phyloP scores from a whole-genome alignment of 306 rosid species.

The Vigna nakashimae region DNA sequence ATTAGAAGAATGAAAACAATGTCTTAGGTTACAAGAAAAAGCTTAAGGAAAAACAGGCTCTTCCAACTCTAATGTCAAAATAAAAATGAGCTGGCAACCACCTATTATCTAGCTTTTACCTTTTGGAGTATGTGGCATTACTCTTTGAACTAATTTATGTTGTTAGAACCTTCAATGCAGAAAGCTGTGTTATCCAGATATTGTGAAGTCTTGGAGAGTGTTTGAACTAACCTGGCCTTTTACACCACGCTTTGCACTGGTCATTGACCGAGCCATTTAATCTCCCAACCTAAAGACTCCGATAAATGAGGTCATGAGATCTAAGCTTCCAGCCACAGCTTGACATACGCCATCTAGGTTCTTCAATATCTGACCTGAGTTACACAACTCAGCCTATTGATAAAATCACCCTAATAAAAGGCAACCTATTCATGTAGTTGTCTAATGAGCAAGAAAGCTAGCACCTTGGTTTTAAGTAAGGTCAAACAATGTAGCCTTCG shows the following conservation, averaged over 20 bases:
- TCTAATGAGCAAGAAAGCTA: constrained; percentile 16
- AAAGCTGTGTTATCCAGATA: constrained; percentile 28
- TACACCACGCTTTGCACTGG: background rate
- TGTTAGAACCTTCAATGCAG: constrained; percentile 2
- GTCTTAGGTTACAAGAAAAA: constrained; percentile 9
- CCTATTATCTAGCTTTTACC: constrained; percentile 3
- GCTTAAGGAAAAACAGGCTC: constrained; percentile 7
- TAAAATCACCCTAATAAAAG: constrained; percentile 2
- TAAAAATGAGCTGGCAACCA: background rate
- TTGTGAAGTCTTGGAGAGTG: constrained; percentile 23
- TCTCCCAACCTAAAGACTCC: background rate
- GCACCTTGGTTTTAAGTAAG: constrained; percentile 26
- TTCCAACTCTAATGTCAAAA: background rate
- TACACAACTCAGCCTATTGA: constrained; percentile 5
- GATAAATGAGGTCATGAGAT: background rate
- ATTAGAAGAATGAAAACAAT: constrained; percentile 16
- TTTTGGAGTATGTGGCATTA: background rate
- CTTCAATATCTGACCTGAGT: constrained; percentile 34
- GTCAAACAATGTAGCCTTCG: background rate
- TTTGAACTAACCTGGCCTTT: too few relatives aligned
- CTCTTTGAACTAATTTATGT: constrained; percentile 14
- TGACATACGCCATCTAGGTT: constrained; percentile 27
- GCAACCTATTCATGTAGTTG: constrained; percentile 17
- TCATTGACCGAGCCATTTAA: constrained; percentile 12
- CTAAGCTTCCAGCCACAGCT: constrained; percentile 16